phyloP scores from a whole-genome alignment of 768 basidiomycete genomes.

The Pulveroboletus sp. region DNA sequence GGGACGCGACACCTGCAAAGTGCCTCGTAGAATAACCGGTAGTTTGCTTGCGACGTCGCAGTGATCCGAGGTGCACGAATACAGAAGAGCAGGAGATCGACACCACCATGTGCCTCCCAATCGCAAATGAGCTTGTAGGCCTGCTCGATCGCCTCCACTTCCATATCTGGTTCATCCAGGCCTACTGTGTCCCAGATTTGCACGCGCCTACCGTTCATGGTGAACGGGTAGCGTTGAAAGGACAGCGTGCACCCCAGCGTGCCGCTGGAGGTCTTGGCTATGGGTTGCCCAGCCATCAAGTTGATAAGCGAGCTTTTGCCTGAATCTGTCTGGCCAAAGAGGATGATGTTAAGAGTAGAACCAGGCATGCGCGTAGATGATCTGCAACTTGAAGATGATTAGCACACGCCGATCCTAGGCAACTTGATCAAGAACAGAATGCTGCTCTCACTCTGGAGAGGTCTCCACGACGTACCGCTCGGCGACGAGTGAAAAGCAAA shows the following conservation, averaged over 20 bases:
- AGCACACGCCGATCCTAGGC: background rate
- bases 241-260: background rate
- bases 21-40: background rate
- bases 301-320: background rate
- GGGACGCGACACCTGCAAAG: background rate
- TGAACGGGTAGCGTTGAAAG: background rate
- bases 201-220: background rate
- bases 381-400: background rate
- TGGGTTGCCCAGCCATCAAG: background rate
- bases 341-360: background rate
- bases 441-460: background rate
- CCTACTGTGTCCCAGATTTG: background rate
- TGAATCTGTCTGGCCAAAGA: background rate
- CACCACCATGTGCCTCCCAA: background rate
- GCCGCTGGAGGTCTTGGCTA: background rate
- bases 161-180: background rate
- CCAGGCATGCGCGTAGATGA: background rate
- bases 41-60: conserved; percentile 1
- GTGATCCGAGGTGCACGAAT: conserved; percentile 1
- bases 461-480: conserved; percentile 69
- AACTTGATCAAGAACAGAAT: background rate
- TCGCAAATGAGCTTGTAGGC: background rate
- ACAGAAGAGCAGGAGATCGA: conserved; percentile 1
- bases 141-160: background rate
- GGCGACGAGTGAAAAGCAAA: too few species aligned